Base-by-base conservation (phyloP, 176 grass and related monocot genomes). In the Puya raimondii region DNA sequence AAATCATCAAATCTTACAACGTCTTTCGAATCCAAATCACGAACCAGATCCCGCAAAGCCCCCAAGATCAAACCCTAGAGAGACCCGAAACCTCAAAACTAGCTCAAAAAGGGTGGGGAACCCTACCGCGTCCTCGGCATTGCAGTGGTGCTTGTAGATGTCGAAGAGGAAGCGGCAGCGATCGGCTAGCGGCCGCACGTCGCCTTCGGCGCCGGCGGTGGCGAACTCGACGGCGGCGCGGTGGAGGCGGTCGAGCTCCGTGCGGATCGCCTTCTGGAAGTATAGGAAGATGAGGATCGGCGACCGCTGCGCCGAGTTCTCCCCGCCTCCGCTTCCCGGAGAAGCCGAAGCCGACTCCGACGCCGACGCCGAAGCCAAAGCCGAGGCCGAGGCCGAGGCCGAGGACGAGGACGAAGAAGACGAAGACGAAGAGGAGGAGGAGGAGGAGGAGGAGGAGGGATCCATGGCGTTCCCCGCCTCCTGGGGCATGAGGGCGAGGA, bases 211-310 rank as follows among this genome's bases (percentile, higher is more conserved):
- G 11, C 72, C 66, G 20, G 81, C 78, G 53, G 80, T 86, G 4
- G 88, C 83, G 51, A 96, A 67, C 27, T 71, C 80, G 74, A 88
- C 75, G 15, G 92, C 92, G 27, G 75, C 72, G 66, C 70, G 66
- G 78, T 91, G 83, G 64, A 96, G 70, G 68, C 64, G 58, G 16
- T 91, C 85, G 25, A 96, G 83, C 78, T 91, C 92, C 56, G 80
- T 76, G 72, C 80, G 85, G 73, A 96, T 96, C 63, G 88, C 92
- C 85, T 91, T 96, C 74, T 96, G 92, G 85, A 96, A 96, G 75
- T 86, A 96, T 65, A 88, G 75, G 70, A 96, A 84, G 48, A 96
- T 82, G 48, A 96, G 79, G 76, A 96, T 72, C 12, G 88, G 88
- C 50, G 78, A 71, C 61, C 82, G 80, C 63, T 80, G 74, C 49